Evolutionary conservation across 73 alveolate genomes (phyloP), one percentile per base, ranked within the genome.

Genomic region (Paramecium biaurelia): DNA sequence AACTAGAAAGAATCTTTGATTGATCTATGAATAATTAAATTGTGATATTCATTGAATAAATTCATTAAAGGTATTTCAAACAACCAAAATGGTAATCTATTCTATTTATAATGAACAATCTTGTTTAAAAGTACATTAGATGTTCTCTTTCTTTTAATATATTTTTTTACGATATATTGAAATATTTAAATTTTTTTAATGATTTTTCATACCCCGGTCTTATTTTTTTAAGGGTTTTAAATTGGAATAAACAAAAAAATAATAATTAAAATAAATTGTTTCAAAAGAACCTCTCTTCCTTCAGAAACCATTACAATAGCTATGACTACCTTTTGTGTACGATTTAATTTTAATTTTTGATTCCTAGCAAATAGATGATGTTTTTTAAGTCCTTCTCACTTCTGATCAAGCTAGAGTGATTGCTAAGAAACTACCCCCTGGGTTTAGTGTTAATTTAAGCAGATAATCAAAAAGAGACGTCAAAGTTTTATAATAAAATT

Each of bases 291-390:
- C 28, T 23, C 84, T 23, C 84, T 9, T 63, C 84, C 84, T 63
- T 7, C 4, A 30, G 45, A 26, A 63, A 63, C 45, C 84, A 63
- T 63, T 26, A 30, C 49, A 63, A 63, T 23, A 63, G 49, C 45
- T 42, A 72, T 72, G 86, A 35, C 86, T 20, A 72, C 86, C 58
- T 35, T 72, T 72, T 79, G 90, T 45, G 76, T 79, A 47, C n/a
- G 53, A 79, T 23, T 45, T 45, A 23, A 20, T 41, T 43, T 23
- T 79, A 79, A 79, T 79, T 41, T 14, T 79, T 43, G 90, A 26
- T 79, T 47, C 6, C 21, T 41, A 79, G 90, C 76, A 41, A 30
- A 24, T 41, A 23, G 90, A 79, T 20, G 56, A 79, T 79, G 11
- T 79, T 58, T 79, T 79, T 47, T 45, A 79, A 47, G 47, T 79